Percentiles rank a stretch among this genome's conserved stretches.
These are phyloP conservation scores for Ophiocordyceps unilateralis DNA, from an alignment of 2,329 filamentous ascomycete species.

Conservation along the genomic window DNA sequence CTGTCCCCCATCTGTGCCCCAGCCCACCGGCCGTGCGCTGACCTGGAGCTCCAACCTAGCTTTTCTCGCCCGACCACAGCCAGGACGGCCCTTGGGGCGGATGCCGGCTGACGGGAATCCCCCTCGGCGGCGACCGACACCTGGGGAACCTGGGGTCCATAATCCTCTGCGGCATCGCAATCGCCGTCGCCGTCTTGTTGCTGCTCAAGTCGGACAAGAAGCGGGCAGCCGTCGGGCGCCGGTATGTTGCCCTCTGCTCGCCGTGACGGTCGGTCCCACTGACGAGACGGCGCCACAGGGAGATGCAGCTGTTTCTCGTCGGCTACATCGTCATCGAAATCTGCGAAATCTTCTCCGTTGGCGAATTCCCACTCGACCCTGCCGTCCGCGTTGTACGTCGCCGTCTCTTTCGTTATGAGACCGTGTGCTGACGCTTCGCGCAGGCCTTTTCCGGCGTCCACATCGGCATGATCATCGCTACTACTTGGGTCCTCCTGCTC, in stretches of 20 bases:
- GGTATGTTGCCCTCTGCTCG: slow-evolving; percentile 29
- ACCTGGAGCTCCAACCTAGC: slow-evolving; percentile 4
- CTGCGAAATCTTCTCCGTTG: slow-evolving; percentile 93
- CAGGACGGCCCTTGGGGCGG: slow-evolving; percentile 45
- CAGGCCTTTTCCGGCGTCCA: slow-evolving; percentile 82
- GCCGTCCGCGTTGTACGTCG: slow-evolving; percentile 53
- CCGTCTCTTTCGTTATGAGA: background rate
- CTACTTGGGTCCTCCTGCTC: slow-evolving; percentile 77
- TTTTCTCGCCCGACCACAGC: slow-evolving; percentile 34
- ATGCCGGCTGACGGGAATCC: slow-evolving; percentile 62
- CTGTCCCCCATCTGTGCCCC: background rate
- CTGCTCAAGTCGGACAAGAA: slow-evolving; percentile 74
- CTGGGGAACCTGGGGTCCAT: slow-evolving; percentile 90
- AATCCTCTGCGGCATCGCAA: slow-evolving; percentile 61
- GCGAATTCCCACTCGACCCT: slow-evolving; percentile 61
- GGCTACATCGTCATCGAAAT: slow-evolving; percentile 78
- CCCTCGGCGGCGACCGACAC: slow-evolving; percentile 44
- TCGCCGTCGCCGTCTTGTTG: slow-evolving; percentile 48
- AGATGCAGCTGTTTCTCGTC: slow-evolving; percentile 88
- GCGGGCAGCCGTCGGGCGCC: slow-evolving; percentile 81
- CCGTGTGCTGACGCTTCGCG: slow-evolving; percentile 5
- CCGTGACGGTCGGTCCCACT: background rate
- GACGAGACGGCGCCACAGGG: slow-evolving; percentile 32
- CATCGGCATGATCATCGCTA: slow-evolving; percentile 74
- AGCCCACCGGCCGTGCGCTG: slow-evolving; percentile 3